Evolutionary conservation across 192 early-diverging fungal species (phyloP).

Genomic region (Dissophora ornata): DNA sequence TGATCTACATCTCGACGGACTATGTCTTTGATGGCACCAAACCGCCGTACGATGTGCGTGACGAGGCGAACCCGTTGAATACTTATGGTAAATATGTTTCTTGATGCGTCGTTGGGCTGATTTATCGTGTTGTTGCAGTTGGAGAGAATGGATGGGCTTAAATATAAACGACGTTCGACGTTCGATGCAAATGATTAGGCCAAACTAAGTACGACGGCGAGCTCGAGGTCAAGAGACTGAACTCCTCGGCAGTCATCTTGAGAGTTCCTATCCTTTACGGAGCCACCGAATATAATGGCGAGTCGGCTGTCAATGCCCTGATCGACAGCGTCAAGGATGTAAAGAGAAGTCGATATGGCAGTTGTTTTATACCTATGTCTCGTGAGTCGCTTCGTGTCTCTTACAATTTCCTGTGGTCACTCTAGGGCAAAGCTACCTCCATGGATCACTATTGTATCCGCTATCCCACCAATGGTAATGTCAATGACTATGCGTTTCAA

Average conservation of each 20-base stretch:
- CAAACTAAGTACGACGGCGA: conserved; percentile 84
- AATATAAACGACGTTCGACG: no score
- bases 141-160: no score
- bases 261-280: conserved; percentile 88
- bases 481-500: no score
- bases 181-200: conserved; percentile 38
- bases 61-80: conserved; percentile 80
- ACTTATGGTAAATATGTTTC: conserved; percentile 71
- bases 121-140: no score
- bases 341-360: no score
- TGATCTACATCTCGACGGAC: conserved; percentile 90
- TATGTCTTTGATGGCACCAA: conserved; percentile 93
- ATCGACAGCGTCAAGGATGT: conserved; percentile 70
- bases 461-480: conserved; percentile 84
- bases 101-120: no score
- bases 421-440: conserved; percentile 61
- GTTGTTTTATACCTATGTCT: background rate
- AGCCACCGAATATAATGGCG: conserved; percentile 67
- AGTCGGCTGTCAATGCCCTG: conserved; percentile 83
- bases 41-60: conserved; percentile 81
- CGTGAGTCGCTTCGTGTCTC: no score
- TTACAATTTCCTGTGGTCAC: conserved; percentile 3
- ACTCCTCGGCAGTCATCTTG: conserved; percentile 73
- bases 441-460: conserved; percentile 80
- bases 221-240: conserved; percentile 62